Conservation (phyloP, 169 alveolate species). For the Plasmodium cynomolgi region DNA sequence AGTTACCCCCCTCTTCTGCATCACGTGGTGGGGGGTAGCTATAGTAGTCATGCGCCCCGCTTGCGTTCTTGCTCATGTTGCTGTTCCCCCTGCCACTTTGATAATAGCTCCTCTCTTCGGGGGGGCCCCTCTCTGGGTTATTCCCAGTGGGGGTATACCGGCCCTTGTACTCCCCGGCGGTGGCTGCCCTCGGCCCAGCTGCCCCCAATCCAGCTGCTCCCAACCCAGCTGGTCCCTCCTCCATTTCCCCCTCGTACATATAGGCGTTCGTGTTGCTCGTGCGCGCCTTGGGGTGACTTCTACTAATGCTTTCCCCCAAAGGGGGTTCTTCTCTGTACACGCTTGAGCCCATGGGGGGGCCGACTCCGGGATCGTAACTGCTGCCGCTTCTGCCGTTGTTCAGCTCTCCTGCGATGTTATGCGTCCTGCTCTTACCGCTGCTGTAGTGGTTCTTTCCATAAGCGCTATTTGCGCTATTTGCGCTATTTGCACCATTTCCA, state of each 20-base stretch:
- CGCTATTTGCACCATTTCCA: neutral
- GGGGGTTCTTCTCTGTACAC: neutral
- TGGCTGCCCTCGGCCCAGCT: neutral
- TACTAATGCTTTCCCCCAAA: neutral
- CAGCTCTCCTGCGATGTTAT: neutral
- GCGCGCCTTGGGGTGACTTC: neutral
- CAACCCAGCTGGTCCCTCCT: neutral
- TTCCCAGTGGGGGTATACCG: neutral
- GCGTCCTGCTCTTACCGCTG: neutral
- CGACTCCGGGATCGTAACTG: neutral
- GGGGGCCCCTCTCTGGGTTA: neutral
- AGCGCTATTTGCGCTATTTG: neutral
- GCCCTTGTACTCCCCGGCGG: neutral
- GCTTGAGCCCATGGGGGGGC: neutral
- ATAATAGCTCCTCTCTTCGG: neutral
- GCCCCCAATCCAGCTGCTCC: neutral
- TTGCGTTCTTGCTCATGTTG: neutral
- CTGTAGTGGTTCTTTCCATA: conserved; percentile 13
- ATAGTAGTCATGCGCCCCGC: neutral
- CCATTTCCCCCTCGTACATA: conserved; percentile 3
- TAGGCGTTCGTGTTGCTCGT: neutral
- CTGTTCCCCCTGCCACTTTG: neutral
- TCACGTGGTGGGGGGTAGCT: neutral
- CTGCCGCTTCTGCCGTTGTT: neutral
- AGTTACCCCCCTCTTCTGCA: neutral